Percentiles rank a stretch among this genome's conserved stretches.
Conservation (phyloP, 495 filamentous ascomycete species). For the Baudoinia panamericana region DNA sequence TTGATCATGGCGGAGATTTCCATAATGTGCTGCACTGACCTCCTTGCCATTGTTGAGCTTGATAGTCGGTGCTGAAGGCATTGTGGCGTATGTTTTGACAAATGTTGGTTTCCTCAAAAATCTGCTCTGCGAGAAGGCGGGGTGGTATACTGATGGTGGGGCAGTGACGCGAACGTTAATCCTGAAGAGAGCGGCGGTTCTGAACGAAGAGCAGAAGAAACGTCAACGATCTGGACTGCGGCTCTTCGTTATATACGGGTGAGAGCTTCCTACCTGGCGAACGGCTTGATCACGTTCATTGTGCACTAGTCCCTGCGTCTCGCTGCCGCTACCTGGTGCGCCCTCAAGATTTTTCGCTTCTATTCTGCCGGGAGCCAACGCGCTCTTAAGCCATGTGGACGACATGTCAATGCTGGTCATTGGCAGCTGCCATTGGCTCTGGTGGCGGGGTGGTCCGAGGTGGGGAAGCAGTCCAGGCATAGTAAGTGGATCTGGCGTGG, state of each 20-base stretch:
- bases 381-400: conserved; percentile 1
- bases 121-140: neutral
- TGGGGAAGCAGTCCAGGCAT: neutral
- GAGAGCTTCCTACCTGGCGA: conserved; percentile 14
- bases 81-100: conserved; percentile 27
- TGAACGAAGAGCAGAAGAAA: neutral
- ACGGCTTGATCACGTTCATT: conserved; percentile 12
- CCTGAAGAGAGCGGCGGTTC: conserved; percentile 7
- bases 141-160: no score
- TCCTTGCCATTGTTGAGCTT: conserved; percentile 70
- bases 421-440: conserved; percentile 1
- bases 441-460: neutral
- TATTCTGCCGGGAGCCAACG: conserved; percentile 9
- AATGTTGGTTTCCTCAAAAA: conserved; percentile 4
- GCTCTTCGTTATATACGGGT: no score
- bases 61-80: conserved; percentile 41
- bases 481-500: neutral
- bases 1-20: neutral
- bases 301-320: neutral
- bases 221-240: no score
- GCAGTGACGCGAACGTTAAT: neutral
- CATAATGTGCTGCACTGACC: no score
- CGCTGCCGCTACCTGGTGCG: neutral
- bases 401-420: neutral
- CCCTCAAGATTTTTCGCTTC: conserved; percentile 2